Base-by-base conservation (phyloP, 1,139 yeast genomes). In the Entelexis paramagnoliae region DNA sequence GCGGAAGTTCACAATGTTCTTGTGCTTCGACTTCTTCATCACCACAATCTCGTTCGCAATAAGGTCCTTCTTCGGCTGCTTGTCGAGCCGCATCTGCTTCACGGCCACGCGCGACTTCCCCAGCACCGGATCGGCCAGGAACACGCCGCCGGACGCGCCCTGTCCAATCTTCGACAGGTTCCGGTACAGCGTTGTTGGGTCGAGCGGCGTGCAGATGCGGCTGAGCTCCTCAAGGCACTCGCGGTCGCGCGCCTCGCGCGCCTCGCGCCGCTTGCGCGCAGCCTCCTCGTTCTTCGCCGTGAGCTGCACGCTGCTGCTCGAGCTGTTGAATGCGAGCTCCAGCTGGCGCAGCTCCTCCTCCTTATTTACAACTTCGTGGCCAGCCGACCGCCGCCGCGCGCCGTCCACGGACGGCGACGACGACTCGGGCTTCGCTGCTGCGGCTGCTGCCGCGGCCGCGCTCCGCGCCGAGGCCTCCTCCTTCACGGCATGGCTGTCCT, bases 131-230 rank as follows among this genome's bases (percentile, higher is more conserved):
- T 82, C 81, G 0, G 97, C 97, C 38, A 94, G 86, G 65, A 82
- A 91, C 46, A 91, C 98, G 50, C 97, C 97, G 54, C 98, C 98
- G 38, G 94, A 82, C 0, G 98, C 98, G 63, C 98, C 98, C 70
- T 91, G 97, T 6, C 98, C 98, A 63, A 91, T 83, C 70, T 91
- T 89, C 19, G 76, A 72, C 55, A 89, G 72, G 63, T 81, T 81
- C 46, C 74, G 72, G 66, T 86, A 93, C 48, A 77, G 67, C 51
- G 72, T 72, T 34, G 81, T 79, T n/a, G 99, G 98, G 67, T 93
- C 94, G 3, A 91, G 94, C 39, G 79, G 81, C 2, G 87, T 77
- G 63, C 97, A 91, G 47, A 91, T 89, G 41, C 81, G 78, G 53
- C 78, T 75, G 51, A 91, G 72, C 61, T 80, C 83, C 51, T 78